Base-by-base conservation (phyloP, 805 yeast genomes). In the Myxozyma vanderwaltii region DNA sequence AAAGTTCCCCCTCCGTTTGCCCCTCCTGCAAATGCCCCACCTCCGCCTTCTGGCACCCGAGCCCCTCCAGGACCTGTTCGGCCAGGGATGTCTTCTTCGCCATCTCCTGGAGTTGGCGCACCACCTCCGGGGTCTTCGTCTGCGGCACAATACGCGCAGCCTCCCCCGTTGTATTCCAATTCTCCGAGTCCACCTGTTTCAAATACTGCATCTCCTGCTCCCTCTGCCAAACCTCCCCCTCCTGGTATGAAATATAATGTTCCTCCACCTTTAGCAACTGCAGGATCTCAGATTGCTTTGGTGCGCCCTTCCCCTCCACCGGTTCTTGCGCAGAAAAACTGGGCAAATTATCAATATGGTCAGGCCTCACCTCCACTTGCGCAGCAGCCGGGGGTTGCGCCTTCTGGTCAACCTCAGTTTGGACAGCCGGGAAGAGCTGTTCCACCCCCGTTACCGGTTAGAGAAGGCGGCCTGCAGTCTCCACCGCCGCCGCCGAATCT, bases 391-490 rank as follows among this genome's bases (percentile, higher is more conserved):
- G n/a, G n/a, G n/a, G n/a, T n/a, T 29, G 29, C 56, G 17, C 58
- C 54, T 3, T 15, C 21, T 39, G 44, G 44, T 15, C 53, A 51
- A 41, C 41, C 43, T 19, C 43, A n/a, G n/a, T 63, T 61, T 45
- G 70, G 68, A 2, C 70, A 44, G 44, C 63, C 63, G 4, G 54
- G 65, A 4, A 59, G 65, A 8, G 66, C 67, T 8, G 71, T 74
- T 1, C 66, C 64, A 8, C 64, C 54, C 21, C 58, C 56, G 29
- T 29, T 55, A 21, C 59, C 59, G 19, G 29, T 54, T 17, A 36
- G 59, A 41, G 59, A 48, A 19, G 46, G 47, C 2, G 35, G 41
- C 2, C 50, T 45, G 1, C 5, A 12, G 4, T 27, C 51, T 39
- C 54, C 63, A 19, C 53, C 53, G 35, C 55, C 53, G 35, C 55